These are phyloP conservation scores for Pelargonium exstipulatum DNA, from an alignment of 441 rosid genomes.

Conservation along the genomic window DNA sequence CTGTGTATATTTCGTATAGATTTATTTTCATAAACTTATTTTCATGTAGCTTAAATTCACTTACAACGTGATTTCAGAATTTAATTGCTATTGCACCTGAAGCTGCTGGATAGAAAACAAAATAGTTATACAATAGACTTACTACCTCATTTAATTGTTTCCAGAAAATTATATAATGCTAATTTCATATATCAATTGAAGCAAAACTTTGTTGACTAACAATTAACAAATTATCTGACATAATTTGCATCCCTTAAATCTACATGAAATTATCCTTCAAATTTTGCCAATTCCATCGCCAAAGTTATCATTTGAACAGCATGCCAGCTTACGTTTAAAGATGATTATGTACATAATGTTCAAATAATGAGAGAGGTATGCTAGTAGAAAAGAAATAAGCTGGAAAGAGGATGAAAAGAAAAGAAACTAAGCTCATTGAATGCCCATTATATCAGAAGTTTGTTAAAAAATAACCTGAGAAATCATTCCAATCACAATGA, in stretches of 20 bases:
- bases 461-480: constrained; percentile 59
- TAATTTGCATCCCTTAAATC: background rate
- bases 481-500: constrained; percentile 93
- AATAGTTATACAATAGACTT: too few species aligned
- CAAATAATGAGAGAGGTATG: background rate
- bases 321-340: background rate
- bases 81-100: too few species aligned
- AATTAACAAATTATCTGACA: background rate
- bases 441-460: constrained; percentile 7
- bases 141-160: too few species aligned
- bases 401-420: background rate
- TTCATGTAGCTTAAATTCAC: background rate
- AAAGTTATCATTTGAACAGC: background rate
- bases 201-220: too few species aligned
- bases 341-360: background rate
- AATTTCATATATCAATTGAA: too few species aligned
- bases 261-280: constrained; percentile 3
- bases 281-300: background rate
- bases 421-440: background rate
- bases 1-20: too few species aligned
- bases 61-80: background rate
- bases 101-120: too few species aligned
- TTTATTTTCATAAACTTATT: too few species aligned
- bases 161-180: too few species aligned
- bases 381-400: too few species aligned